Evolutionary conservation across 2,329 filamentous ascomycete species (phyloP), one percentile per base, ranked within the genome.

Genomic region (Neocatenulostroma microsporum): DNA sequence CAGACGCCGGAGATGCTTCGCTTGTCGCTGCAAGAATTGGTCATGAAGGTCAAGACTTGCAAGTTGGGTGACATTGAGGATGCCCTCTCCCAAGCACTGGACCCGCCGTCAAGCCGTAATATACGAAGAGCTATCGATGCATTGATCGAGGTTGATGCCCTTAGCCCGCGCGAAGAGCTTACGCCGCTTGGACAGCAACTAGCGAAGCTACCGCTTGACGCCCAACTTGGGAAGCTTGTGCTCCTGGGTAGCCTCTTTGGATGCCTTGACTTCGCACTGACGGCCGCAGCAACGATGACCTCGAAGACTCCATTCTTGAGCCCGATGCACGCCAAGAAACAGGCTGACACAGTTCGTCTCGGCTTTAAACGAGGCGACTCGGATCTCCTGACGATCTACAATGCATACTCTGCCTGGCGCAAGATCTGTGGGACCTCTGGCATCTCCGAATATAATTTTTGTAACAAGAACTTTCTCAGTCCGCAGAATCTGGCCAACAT

Each of bases 1-100:
- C 91, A 96, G 64, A 94, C 86, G 0, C 93, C 91, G 0, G 91
- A 98, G 60, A 94, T 98, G 78, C 76, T 98, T 26, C 82, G 91
- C 1, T 69, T 98, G 3, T 95, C 91, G 0, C 68, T 98, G 9
- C 91, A 98, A 60, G 91, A 98, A 55, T 70, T 98, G 9, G 87
- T 94, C 4, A 88, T 98, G 57, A 80, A 91, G 7, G 88, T 96
- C 47, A 98, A 98, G 64, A 94, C 95, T 30, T 98, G 89, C 69
- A 94, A 93, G 55, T 75, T 98, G 28, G 91, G 91, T 9, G 82
- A 85, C 26, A 94, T 96, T 36, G 89, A 96, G 57, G 78, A 89
- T 50, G 95, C 88, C 0, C 70, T 98, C 8, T 76, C 82, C 15
- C 79, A 88, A 59, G 91, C 91, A 3, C 70, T 98, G 12, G 91